Base-by-base conservation (phyloP, 1,139 yeast species). In the Hansenula sp. region DNA sequence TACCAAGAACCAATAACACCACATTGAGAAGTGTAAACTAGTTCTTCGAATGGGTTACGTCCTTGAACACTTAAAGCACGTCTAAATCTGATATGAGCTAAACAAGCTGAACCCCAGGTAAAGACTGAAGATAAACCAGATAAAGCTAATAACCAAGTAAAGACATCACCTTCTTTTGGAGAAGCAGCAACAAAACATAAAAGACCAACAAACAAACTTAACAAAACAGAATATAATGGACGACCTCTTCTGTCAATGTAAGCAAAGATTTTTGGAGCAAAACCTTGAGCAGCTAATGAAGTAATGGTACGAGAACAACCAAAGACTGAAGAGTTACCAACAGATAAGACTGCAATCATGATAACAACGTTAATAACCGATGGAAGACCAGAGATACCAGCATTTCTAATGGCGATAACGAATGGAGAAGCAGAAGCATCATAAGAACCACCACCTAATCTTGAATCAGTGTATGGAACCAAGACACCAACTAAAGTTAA, bases 231-330 rank as follows among this genome's bases (percentile, higher is more conserved):
- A 39, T 65, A 65, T 37, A 75, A 61, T 26, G 85, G 85, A 60
- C 84, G 69, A 53, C 84, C 85, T 44, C 62, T 61, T 54, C 71
- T 74, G 57, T 79, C 84, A 51, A 78, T 72, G 62, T 75, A 78
- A 38, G 72, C 77, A 39, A 75, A 65, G 44, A 73, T 53, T 49
- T 67, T 64, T 47, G 84, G 84, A 29, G 81, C 81, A 57, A 71
- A 73, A 38, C 78, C 77, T 43, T 75, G 67, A 45, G 76, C 76
- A 38, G 82, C 78, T 50, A 77, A 65, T 29, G 82, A 76, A 50
- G 75, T 73, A 48, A 77, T 60, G 36, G 80, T 73, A 66, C 82
- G 71, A 36, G 81, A 73, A 39, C 77, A 68, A 39, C 73, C 81
- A 50, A 66, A 78, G 36, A 77, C 79, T 12, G 80, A 74, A 14